These are phyloP conservation scores for Candolleomyces eurysporus DNA, from an alignment of 768 basidiomycete genomes.

Conservation along the genomic window DNA sequence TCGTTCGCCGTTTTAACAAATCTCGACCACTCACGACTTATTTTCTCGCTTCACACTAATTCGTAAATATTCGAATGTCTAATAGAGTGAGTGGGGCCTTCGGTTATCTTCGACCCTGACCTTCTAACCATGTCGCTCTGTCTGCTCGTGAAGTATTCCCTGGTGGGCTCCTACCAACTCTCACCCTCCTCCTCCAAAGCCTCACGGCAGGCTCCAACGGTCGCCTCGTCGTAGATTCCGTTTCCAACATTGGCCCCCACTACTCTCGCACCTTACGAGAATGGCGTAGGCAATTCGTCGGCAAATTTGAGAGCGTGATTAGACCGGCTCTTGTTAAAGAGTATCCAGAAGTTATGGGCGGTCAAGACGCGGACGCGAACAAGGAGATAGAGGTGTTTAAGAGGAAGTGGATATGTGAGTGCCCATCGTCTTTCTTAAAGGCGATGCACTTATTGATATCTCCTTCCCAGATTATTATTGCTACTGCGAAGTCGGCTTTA, in stretches of 20 bases:
- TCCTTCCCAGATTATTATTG: conserved; percentile 37
- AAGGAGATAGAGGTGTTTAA: conserved; percentile 72
- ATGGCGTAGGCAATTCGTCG: conserved; percentile 64
- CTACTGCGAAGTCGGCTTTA: conserved; percentile 76
- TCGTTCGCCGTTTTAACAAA: conserved; percentile 1
- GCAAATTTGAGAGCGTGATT: conserved; percentile 55
- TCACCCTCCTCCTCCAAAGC: conserved; percentile 54
- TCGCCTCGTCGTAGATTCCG: conserved; percentile 59
- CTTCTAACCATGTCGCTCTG: neutral
- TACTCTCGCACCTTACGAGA: conserved; percentile 80
- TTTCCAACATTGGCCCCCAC: conserved; percentile 72
- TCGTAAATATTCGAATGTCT: too few relatives aligned
- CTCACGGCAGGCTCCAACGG: conserved; percentile 45
- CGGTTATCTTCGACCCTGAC: neutral
- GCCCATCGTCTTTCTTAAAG: neutral
- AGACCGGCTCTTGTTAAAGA: conserved; percentile 58
- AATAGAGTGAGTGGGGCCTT: conserved; percentile 23
- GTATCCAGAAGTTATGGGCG: conserved; percentile 55
- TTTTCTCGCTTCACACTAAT: neutral
- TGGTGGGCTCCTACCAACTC: conserved; percentile 65
- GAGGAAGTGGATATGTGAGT: conserved; percentile 70
- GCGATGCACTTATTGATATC: too few relatives aligned
- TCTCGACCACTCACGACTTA: neutral
- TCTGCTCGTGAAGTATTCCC: conserved; percentile 53
- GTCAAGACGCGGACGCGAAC: conserved; percentile 25